Base-by-base conservation (phyloP, 1,284 basidiomycete species). In the Pseudozyma sp. region DNA sequence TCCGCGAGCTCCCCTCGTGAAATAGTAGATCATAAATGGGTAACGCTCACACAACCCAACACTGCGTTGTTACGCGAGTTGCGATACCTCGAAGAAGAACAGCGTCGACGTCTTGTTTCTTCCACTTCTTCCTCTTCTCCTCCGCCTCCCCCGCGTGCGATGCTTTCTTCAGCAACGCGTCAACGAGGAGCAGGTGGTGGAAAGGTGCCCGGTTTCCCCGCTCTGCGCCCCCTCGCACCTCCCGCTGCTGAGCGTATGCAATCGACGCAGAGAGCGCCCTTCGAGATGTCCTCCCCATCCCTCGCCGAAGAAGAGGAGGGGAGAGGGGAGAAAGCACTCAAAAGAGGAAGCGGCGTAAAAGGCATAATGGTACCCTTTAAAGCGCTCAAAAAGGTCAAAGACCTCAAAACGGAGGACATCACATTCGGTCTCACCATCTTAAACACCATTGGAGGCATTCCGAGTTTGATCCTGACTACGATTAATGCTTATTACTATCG, bases 361-460 rank as follows among this genome's bases (percentile, higher is more conserved):
- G 6, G 16, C 25, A 31, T 31, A 3, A 3, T 19, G 8, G 39
- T 13, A 40, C 12, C 39, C 16, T n/a, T 13, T 8, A 40, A 40
- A 40, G 39, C 16, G 16, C 39, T 40, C 12, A n/a, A n/a, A 53
- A 34, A 44, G 19, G 31, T 13, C 18, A 48, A 44, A 39, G 35
- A 35, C 1, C 36, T 68, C 39, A 12, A 31, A 5, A 73, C 65
- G 10, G 71, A 70, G 25, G 57, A 75, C n/a, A 58, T 70, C 39
- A 57, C 59, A 0, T 60, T 76, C 6, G 61, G 42, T 16, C n/a
- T 76, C 6, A 68, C 65, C 2, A 47, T 76, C 10, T 31, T 76
- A 14, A 76, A 76, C 40, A 59, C 65, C 12, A 39, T 77, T 13
- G 68, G 70, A 18, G 56, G 21, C 21, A 62, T 77, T 11, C 73